Conservation (phyloP, 129 eudicot species). For the Sambucus nigra region DNA sequence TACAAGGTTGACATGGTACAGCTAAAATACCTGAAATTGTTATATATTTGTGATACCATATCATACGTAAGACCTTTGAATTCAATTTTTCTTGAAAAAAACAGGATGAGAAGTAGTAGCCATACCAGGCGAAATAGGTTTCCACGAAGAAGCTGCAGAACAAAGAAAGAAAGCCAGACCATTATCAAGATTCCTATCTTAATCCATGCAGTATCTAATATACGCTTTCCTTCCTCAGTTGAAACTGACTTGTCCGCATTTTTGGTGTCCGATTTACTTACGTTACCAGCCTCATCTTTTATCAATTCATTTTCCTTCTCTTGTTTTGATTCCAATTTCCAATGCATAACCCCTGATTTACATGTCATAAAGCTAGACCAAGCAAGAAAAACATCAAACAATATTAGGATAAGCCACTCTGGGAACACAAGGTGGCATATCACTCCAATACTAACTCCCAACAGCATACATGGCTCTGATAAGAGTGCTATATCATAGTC, state of each 20-base stretch:
- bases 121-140: slow-evolving; percentile 41
- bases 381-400: slow-evolving; percentile 39
- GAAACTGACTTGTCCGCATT: slow-evolving; percentile 20
- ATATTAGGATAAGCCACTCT: slow-evolving; percentile 41
- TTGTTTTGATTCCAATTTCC: slow-evolving; percentile 39
- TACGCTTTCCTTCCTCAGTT: slow-evolving; percentile 2
- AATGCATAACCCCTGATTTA: slow-evolving; percentile 25
- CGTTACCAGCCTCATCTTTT: slow-evolving; percentile 1
- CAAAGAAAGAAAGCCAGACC: slow-evolving; percentile 47
- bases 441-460: slow-evolving; percentile 55
- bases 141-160: slow-evolving; percentile 42
- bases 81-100: too few relatives aligned
- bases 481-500: slow-evolving; percentile 40
- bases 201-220: slow-evolving; percentile 28
- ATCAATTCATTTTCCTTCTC: too few relatives aligned
- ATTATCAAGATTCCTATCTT: slow-evolving; percentile 30
- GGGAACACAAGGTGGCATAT: slow-evolving; percentile 36
- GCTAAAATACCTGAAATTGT: too few relatives aligned
- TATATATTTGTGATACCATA: too few relatives aligned
- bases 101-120: neutral
- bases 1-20: too few relatives aligned
- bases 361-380: slow-evolving; percentile 45
- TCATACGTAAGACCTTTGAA: too few relatives aligned
- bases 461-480: slow-evolving; percentile 44
- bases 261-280: neutral